Evolutionary conservation across 192 early-diverging fungal genomes (phyloP), one percentile per base, ranked within the genome.

Genomic region (Umbelopsis isabellina): DNA sequence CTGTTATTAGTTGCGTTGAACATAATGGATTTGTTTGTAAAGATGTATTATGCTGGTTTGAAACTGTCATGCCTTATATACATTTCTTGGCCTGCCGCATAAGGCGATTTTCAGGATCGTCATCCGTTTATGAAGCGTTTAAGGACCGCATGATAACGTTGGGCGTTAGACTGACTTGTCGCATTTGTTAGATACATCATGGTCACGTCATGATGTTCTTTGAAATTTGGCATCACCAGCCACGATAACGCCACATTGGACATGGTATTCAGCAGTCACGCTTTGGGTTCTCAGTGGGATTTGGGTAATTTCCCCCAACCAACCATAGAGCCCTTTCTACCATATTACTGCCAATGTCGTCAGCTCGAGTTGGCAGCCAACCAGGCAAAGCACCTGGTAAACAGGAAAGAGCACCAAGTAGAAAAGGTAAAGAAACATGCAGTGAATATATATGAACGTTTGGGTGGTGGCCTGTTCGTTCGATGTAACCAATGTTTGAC

Each of bases 91-190:
- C 7, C 1, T 41, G 37, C 37, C 37, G 33, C 16, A 18, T 49
- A 61, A 33, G 55, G 30, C 55, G 30, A 61, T 25, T 35, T 61
- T 27, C n/a, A 61, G 5, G 55, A 61, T 61, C 55, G 55, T 61
- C 55, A 61, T 61, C 3, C 25, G 1, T 30, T 30, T 23, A 21
- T 52, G 22, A 52, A 52, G 51, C 55, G 27, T 61, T 35, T 35
- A 35, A 61, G 11, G 37, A 41, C 37, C 37, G 37, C 37, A 41
- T 41, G 37, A 41, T 11, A 3, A 4, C 0, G 0, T 8, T 61
- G 16, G 55, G 55, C 55, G 30, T 18, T 61, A 16, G 30, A 55
- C 16, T 61, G 7, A 3, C 18, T 37, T 35, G 55, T 30, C 27
- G 27, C 27, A 30, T 2, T 3, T 30, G 27, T 30, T 30, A 2